Base-by-base conservation (phyloP, 1,284 basidiomycete species). In the Tilletia horrida region DNA sequence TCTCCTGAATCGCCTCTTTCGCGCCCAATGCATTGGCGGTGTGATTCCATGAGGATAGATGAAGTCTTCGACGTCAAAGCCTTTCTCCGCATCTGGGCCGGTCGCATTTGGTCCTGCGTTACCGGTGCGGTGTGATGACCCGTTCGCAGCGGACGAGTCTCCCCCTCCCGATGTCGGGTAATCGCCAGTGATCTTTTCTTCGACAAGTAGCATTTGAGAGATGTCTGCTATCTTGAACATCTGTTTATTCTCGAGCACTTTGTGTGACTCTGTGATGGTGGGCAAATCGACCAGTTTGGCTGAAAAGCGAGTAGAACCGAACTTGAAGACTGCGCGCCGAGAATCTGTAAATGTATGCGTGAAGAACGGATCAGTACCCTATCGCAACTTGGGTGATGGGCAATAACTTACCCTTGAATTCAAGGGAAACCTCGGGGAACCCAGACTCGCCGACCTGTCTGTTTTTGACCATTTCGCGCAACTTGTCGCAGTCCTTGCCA, bases 161-260 rank as follows among this genome's bases (percentile, higher is more conserved):
- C 35, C n/a, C 7, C 44, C 43, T n/a, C 55, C 63, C 13, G 29
- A 27, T 45, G 29, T 44, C 6, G 47, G 23, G 16, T 35, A 25
- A 69, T 81, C 80, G 47, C 75, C 73, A 2, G 70, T 59, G 52
- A 79, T 73, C 55, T 69, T 68, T 45, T 72, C 73, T 59, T 76
- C 74, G 18, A 80, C 77, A 1, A 81, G 73, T 1, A 81, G 74
- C 79, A 81, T 81, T 72, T 81, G 93, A 83, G 91, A 94, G 83
- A 99, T 97, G 81, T 99, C 96, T 40, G 93, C 93, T 0, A 96
- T 91, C 83, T 99, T 99, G 86, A 98, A 97, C 87, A 97, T 90
- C 65, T 83, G 82, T 80, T 93, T 92, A 81, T 90, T 92, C 83
- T 98, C 95, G 63, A 96, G 84, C 1, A 94, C 96, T 85, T 97